These are phyloP conservation scores for Aspergillus campestris DNA, from an alignment of 495 filamentous ascomycete genomes.

Conservation along the genomic window DNA sequence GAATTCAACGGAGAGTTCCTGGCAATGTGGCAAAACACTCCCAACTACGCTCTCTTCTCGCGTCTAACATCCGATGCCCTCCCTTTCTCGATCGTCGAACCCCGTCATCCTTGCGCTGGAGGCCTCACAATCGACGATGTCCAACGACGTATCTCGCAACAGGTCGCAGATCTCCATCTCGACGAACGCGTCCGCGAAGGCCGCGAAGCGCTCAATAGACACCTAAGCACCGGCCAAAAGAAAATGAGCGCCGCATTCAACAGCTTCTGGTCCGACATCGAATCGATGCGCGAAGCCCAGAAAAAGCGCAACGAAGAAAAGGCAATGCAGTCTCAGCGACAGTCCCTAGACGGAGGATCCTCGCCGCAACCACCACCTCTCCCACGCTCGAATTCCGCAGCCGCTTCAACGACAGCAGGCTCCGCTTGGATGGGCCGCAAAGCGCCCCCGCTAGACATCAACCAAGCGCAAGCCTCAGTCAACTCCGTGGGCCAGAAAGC, in stretches of 20 bases:
- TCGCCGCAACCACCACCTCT: slow-evolving; percentile 14
- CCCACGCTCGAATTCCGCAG: slow-evolving; percentile 12
- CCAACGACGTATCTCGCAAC: slow-evolving; percentile 79
- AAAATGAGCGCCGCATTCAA: slow-evolving; percentile 78
- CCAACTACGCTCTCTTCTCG: slow-evolving; percentile 83
- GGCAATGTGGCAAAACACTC: slow-evolving; percentile 71
- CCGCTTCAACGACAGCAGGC: slow-evolving; percentile 2
- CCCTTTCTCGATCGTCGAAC: slow-evolving; percentile 88
- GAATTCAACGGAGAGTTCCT: slow-evolving; percentile 73
- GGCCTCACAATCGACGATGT: slow-evolving; percentile 92
- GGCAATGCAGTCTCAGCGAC: slow-evolving; percentile 25
- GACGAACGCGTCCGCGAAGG: slow-evolving; percentile 75
- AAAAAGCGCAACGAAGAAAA: slow-evolving; percentile 57
- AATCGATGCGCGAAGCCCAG: slow-evolving; percentile 75
- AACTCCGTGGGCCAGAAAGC: slow-evolving; percentile 64
- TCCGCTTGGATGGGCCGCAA: slow-evolving; percentile 23
- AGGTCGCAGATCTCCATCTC: slow-evolving; percentile 78
- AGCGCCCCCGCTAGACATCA: slow-evolving; percentile 46
- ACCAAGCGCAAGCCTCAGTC: slow-evolving; percentile 59
- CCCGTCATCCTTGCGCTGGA: slow-evolving; percentile 88
- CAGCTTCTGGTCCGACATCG: slow-evolving; percentile 82
- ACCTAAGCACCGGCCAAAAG: slow-evolving; percentile 72
- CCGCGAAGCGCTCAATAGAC: slow-evolving; percentile 68
- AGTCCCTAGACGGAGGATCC: slow-evolving; percentile 26
- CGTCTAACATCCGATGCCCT: slow-evolving; percentile 70